These are phyloP conservation scores for Trichoderma sp. DNA, from an alignment of 2,329 filamentous ascomycete genomes.

Conservation along the genomic window DNA sequence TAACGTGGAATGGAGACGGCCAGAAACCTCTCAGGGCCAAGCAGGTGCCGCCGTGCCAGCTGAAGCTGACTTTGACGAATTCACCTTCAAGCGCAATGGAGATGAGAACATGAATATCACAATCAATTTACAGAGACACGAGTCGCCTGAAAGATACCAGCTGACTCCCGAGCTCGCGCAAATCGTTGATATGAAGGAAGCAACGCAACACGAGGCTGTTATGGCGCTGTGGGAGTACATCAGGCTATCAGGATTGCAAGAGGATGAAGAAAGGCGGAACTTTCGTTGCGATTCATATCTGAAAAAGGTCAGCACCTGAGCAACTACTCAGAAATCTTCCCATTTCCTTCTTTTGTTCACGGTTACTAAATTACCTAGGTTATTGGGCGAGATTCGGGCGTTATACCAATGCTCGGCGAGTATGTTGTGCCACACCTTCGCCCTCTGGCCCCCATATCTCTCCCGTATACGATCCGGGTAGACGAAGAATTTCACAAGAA, in stretches of 20 bases:
- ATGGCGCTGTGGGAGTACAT: conserved; percentile 97
- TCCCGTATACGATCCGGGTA: conserved; percentile 90
- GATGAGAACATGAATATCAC: conserved; percentile 92
- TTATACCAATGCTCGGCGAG: conserved; percentile 81
- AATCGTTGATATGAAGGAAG: conserved; percentile 81
- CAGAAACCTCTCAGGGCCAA: conserved; percentile 54
- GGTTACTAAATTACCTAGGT: conserved; percentile 49
- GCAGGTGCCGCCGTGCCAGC: conserved; percentile 45
- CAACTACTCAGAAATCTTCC: background rate
- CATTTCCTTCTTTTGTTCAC: background rate
- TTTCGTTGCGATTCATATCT: conserved; percentile 87
- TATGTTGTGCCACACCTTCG: conserved; percentile 76
- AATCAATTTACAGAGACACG: conserved; percentile 81
- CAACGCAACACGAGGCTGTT: conserved; percentile 81
- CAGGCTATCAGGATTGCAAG: conserved; percentile 77
- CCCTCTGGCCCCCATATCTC: conserved; percentile 75
- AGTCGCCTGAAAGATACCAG: conserved; percentile 80
- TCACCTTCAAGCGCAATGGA: conserved; percentile 86
- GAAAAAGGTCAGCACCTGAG: conserved; percentile 58
- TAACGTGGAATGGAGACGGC: conserved; percentile 83
- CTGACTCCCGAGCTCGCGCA: conserved; percentile 78
- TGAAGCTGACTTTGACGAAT: conserved; percentile 79
- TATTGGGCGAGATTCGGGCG: conserved; percentile 71
- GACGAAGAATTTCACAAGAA: conserved; percentile 78
- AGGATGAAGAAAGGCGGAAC: conserved; percentile 90